Conservation (phyloP, 2,329 filamentous ascomycete species). For the Bipolaris bicolor region DNA sequence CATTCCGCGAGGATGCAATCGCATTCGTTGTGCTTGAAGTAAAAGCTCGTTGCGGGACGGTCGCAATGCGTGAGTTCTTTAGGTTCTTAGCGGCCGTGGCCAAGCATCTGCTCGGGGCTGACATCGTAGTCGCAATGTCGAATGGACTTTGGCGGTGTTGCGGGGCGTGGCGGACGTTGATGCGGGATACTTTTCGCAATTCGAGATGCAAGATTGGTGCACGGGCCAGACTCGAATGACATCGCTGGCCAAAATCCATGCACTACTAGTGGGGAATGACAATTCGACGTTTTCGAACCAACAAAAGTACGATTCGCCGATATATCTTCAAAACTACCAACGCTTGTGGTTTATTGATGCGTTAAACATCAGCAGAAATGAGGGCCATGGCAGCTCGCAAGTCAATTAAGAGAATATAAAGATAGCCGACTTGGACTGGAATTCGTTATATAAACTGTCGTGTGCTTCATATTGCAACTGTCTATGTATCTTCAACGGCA, state of each 20-base stretch:
- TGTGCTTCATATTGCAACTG: no score
- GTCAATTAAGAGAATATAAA: no score
- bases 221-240: conserved; percentile 17
- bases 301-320: background rate
- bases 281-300: background rate
- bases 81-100: conserved; percentile 26
- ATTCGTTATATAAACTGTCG: no score
- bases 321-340: background rate
- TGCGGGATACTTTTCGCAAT: conserved; percentile 20
- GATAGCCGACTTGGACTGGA: no score
- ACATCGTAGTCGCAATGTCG: conserved; percentile 32
- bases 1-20: conserved; percentile 18
- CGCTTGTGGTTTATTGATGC: no score
- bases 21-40: conserved; percentile 25
- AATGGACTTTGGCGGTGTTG: conserved; percentile 7
- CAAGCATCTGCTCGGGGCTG: conserved; percentile 34
- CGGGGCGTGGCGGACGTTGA: conserved; percentile 8
- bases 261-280: background rate
- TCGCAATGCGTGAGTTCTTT: conserved; percentile 17
- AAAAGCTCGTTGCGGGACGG: conserved; percentile 35
- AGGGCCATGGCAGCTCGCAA: no score
- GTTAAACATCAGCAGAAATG: no score
- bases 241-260: background rate
- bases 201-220: conserved; percentile 16
- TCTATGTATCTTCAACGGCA: no score